A percentile compares a stretch with the other conserved stretches of the same genome.
These are phyloP conservation scores for Gonapodya prolifera DNA, from an alignment of 192 early-diverging fungal species.

Conservation along the genomic window DNA sequence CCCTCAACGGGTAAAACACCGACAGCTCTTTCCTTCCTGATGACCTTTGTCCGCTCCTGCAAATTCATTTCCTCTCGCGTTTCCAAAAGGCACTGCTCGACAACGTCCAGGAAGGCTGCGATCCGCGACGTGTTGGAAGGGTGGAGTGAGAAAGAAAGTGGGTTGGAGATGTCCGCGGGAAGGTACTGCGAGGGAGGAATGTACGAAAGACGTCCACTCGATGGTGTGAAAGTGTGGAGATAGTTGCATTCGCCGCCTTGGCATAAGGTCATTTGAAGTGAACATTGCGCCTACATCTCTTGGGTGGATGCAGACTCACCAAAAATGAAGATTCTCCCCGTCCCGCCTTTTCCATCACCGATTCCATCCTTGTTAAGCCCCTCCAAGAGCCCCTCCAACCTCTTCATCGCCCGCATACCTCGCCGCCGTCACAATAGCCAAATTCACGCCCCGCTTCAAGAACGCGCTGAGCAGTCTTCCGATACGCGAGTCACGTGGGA, in stretches of 20 bases:
- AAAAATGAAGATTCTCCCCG: constrained; percentile 61
- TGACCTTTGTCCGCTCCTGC: constrained; percentile 31
- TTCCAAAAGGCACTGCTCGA: constrained; percentile 47
- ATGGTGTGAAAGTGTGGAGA: constrained; percentile 56
- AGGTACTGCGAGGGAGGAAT: constrained; percentile 37
- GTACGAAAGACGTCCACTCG: constrained; percentile 43
- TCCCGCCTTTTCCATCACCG: constrained; percentile 28
- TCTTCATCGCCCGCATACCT: constrained; percentile 50
- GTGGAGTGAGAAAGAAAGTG: neutral
- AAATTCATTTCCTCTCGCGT: constrained; percentile 55
- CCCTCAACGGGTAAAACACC: constrained; percentile 26
- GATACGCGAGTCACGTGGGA: constrained; percentile 53
- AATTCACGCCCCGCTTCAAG: constrained; percentile 45
- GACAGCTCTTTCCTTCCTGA: constrained; percentile 70
- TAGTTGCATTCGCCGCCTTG: constrained; percentile 82
- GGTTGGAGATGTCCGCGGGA: neutral
- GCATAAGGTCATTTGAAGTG: too few species aligned
- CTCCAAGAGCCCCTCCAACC: constrained; percentile 61
- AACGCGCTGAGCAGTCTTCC: constrained; percentile 53
- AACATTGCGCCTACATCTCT: neutral
- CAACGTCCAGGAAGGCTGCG: constrained; percentile 54
- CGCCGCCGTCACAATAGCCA: constrained; percentile 86
- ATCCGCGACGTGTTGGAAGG: neutral
- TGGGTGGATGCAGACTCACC: constrained; percentile 17
- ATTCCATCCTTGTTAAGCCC: constrained; percentile 29